Evolutionary conservation across 2,329 filamentous ascomycete genomes (phyloP).

Genomic region (Alternaria infectoria): DNA sequence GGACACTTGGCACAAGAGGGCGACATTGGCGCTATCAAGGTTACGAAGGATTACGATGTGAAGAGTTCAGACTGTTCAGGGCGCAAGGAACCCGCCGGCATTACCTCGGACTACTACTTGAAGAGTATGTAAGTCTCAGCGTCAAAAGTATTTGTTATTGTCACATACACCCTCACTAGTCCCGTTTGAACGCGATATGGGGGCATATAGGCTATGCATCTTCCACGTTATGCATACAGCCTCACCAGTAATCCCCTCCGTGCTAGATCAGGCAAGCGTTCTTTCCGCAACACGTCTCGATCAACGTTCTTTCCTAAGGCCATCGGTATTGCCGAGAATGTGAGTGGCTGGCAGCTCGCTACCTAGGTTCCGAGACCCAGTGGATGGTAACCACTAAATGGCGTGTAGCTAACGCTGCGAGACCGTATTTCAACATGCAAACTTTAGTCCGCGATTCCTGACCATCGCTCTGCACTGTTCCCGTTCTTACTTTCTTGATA

Average conservation of each 20-base stretch:
- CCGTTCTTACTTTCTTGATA: background rate
- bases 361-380: background rate
- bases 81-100: background rate
- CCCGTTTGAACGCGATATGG: background rate
- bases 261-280: background rate
- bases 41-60: background rate
- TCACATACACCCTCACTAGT: background rate
- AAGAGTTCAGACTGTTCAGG: background rate
- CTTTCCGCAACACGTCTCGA: background rate
- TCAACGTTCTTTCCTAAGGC: background rate
- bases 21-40: background rate
- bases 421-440: background rate
- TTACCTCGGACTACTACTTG: background rate
- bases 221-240: background rate
- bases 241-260: background rate
- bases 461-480: background rate
- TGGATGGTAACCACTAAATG: background rate
- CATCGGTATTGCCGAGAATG: background rate
- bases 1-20: background rate
- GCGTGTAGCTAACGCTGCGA: background rate
- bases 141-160: background rate
- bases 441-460: background rate
- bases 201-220: background rate
- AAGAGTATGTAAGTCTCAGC: background rate
- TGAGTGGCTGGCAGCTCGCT: background rate